Base-by-base conservation (phyloP, 352 stramenopile species). In the Globisporangium spinosum region DNA sequence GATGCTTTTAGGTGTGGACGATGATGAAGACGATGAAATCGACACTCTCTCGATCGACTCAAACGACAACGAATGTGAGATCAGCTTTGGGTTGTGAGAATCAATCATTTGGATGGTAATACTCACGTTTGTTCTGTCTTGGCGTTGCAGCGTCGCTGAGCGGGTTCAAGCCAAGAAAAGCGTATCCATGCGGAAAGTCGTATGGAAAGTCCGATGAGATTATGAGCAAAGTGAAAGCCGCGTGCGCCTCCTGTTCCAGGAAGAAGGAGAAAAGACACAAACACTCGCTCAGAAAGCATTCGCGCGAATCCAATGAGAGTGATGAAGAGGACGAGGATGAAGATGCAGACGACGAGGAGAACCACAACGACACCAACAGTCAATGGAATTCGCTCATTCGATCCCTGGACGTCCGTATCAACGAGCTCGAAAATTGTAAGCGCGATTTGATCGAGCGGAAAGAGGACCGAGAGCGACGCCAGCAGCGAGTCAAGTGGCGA, bases 361-460 rank as follows among this genome's bases (percentile, higher is more conserved):
- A 60, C 27, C 35, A 40, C 12, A 34, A 65, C 3, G 12, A 64
- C 10, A 17, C 17, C 29, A 65, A 35, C 23, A 35, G 8, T 9
- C 45, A 60, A 15, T 68, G 68, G 68, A 55, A 23, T 9, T 47
- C 17, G 27, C 72, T 86, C 20, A 58, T 86, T 6, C 38, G 70
- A 56, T 79, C 75, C 5, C 55, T 86, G 47, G 72, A 89, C 23
- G 70, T 40, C 7, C 74, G 79, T 25, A 78, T 88, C 32, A 61
- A 53, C 15, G 66, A 82, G 22, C 74, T 93, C 13, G 72, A 89
- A 65, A 62, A 71, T 15, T 75, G 79, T 43, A 79, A 80, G 13
- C 73, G 73, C 25, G 58, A 76, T 13, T 72, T 86, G 13, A 78
- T 88, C 51, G 75, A 89, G 65, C 72, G 73, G 23, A 81, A 88